These are phyloP conservation scores for Thermomyces lanuginosus DNA, from an alignment of 2,329 filamentous ascomycete genomes.

Conservation along the genomic window DNA sequence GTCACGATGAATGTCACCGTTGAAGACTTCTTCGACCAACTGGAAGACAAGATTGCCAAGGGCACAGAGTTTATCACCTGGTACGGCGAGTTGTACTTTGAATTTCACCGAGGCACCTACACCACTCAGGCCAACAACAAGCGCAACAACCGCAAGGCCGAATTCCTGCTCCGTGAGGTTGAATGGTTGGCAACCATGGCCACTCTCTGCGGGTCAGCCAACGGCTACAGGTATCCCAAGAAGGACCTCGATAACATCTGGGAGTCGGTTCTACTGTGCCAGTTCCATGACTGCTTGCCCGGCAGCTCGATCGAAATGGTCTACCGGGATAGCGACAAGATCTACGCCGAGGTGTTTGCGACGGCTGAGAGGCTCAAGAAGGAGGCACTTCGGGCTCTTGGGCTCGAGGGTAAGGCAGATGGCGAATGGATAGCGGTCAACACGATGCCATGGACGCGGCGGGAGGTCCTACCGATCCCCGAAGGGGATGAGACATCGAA, in stretches of 20 bases:
- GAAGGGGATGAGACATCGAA: constrained; percentile 13
- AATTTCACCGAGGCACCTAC: constrained; percentile 91
- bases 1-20: constrained; percentile 80
- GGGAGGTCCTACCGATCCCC: constrained; percentile 53
- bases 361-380: constrained; percentile 57
- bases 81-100: constrained; percentile 97
- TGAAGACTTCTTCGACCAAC: constrained; percentile 78
- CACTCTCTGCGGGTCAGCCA: constrained; percentile 46
- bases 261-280: constrained; percentile 79
- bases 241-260: constrained; percentile 90
- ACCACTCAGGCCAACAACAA: constrained; percentile 98
- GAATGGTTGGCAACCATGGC: constrained; percentile 78
- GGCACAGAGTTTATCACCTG: constrained; percentile 70
- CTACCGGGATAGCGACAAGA: constrained; percentile 84
- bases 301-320: constrained; percentile 96
- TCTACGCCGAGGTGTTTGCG: constrained; percentile 70
- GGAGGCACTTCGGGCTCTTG: constrained; percentile 52
- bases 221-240: constrained; percentile 75
- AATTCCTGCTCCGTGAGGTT: constrained; percentile 70
- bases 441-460: constrained; percentile 71
- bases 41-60: constrained; percentile 58
- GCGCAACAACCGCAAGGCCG: constrained; percentile 73
- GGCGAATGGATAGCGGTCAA: constrained; percentile 52
- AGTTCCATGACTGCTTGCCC: constrained; percentile 94
- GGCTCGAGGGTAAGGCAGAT: constrained; percentile 35